Percentiles rank a stretch among this genome's conserved stretches.
phyloP scores from a whole-genome alignment of 2,329 filamentous ascomycete genomes.

The Fusarium hostae region DNA sequence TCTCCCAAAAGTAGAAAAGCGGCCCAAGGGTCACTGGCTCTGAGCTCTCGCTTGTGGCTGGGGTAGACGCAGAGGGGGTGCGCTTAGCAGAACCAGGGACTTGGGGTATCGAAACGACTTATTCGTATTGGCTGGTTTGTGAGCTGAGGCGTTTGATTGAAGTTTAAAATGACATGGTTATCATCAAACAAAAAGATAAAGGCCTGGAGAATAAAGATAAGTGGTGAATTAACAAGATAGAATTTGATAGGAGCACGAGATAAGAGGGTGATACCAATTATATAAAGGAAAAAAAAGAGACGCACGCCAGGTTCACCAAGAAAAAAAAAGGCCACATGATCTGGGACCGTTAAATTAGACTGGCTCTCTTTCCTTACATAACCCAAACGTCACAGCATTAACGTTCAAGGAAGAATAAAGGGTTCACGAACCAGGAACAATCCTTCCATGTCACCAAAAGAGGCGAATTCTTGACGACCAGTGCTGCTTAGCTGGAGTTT shows the following conservation, averaged over 20 bases:
- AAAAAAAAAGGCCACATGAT: conserved; percentile 32
- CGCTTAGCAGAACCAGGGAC: conserved; percentile 38
- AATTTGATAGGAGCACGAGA: neutral
- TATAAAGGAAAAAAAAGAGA: neutral
- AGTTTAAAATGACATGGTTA: conserved; percentile 26
- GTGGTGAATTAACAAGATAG: neutral
- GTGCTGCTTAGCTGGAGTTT: neutral
- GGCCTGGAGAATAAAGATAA: neutral
- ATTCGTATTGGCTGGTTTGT: conserved; percentile 27
- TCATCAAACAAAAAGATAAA: neutral
- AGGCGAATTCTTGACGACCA: neutral
- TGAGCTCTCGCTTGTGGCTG: conserved; percentile 13
- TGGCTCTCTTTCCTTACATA: conserved; percentile 2
- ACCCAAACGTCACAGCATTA: conserved; percentile 25
- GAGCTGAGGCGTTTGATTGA: conserved; percentile 24
- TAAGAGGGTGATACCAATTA: conserved; percentile 7
- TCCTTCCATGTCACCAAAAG: conserved; percentile 11
- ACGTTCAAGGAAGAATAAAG: neutral
- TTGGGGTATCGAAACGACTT: conserved; percentile 32
- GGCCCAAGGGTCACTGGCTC: conserved; percentile 33
- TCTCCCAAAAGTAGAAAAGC: conserved; percentile 30
- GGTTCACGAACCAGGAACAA: neutral
- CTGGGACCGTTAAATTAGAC: conserved; percentile 5
- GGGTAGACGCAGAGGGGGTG: conserved; percentile 29
- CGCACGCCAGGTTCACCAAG: conserved; percentile 14